Conservation (phyloP, 2,329 filamentous ascomycete genomes). For the Cryphonectria carpinicola region DNA sequence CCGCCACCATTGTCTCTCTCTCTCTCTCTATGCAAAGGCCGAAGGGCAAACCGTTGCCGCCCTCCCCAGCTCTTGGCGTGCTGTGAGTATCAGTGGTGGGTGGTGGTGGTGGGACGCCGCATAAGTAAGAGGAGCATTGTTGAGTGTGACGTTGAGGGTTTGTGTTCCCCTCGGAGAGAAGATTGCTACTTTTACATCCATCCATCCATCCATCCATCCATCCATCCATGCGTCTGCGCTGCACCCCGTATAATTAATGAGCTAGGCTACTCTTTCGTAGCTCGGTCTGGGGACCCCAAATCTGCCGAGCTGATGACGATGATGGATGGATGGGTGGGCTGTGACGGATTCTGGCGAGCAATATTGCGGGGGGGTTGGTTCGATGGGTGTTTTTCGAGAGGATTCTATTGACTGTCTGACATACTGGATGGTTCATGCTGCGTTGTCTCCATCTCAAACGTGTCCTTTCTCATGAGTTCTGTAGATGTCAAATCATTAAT, state of each 20-base stretch:
- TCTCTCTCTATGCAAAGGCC: background rate
- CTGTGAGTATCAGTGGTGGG: background rate
- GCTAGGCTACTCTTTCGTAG: slow-evolving; percentile 2
- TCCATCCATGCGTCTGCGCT: background rate
- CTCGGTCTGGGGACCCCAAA: slow-evolving; percentile 5
- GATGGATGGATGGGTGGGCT: background rate
- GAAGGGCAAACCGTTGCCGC: background rate
- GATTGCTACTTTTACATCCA: background rate
- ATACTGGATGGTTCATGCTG: background rate
- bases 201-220: background rate
- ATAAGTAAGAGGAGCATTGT: background rate
- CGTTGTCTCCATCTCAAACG: background rate
- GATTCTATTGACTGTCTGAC: background rate
- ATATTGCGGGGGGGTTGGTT: background rate
- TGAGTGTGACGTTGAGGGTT: background rate
- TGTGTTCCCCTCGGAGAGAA: background rate
- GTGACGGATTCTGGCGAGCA: slow-evolving; percentile 5
- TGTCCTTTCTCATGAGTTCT: background rate
- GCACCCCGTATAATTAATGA: background rate
- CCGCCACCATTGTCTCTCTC: background rate
- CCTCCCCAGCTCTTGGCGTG: background rate
- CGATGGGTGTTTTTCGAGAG: background rate
- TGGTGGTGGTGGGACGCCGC: background rate
- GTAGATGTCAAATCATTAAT: background rate
- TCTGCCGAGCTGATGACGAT: background rate